These are phyloP conservation scores for Cystofilobasidium bisporidii DNA, from an alignment of 768 basidiomycete genomes.

Conservation along the genomic window DNA sequence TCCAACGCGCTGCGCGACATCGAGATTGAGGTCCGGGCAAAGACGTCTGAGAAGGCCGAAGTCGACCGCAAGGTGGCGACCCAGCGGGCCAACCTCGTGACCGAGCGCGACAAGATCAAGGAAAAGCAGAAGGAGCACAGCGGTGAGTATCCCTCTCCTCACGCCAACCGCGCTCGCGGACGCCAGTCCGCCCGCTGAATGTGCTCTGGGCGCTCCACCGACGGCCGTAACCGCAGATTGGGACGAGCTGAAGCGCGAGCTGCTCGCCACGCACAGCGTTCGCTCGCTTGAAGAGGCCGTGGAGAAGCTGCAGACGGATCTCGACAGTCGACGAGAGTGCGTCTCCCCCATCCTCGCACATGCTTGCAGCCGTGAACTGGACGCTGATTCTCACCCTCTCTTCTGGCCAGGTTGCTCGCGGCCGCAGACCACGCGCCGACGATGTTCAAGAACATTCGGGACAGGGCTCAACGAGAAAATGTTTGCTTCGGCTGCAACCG, in stretches of 20 bases:
- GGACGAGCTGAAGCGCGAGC: slow-evolving; percentile 49
- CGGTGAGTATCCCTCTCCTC: slow-evolving; percentile 43
- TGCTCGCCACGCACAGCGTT: slow-evolving; percentile 31
- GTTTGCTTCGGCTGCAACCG: slow-evolving; percentile 70
- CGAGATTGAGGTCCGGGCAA: slow-evolving; percentile 53
- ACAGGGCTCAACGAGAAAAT: slow-evolving; percentile 54
- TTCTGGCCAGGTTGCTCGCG: background rate
- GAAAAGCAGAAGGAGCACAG: slow-evolving; percentile 56
- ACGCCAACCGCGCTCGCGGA: too few relatives aligned
- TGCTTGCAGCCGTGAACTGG: background rate
- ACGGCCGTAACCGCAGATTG: too few relatives aligned
- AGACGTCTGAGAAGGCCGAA: slow-evolving; percentile 43
- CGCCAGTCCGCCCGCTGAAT: too few relatives aligned
- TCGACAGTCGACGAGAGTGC: slow-evolving; percentile 5
- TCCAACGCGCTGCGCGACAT: slow-evolving; percentile 56
- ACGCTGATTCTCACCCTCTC: background rate
- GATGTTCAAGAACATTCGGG: slow-evolving; percentile 48
- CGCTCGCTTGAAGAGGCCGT: slow-evolving; percentile 37
- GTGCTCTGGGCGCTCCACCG: too few relatives aligned
- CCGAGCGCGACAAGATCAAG: slow-evolving; percentile 53
- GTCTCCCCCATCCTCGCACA: background rate
- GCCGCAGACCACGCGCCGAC: background rate
- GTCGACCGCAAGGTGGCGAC: slow-evolving; percentile 55
- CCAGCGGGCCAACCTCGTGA: slow-evolving; percentile 54
- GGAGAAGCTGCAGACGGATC: slow-evolving; percentile 31